Base-by-base conservation (phyloP, 2,329 filamentous ascomycete species). In the Paecilomyces fulvus region DNA sequence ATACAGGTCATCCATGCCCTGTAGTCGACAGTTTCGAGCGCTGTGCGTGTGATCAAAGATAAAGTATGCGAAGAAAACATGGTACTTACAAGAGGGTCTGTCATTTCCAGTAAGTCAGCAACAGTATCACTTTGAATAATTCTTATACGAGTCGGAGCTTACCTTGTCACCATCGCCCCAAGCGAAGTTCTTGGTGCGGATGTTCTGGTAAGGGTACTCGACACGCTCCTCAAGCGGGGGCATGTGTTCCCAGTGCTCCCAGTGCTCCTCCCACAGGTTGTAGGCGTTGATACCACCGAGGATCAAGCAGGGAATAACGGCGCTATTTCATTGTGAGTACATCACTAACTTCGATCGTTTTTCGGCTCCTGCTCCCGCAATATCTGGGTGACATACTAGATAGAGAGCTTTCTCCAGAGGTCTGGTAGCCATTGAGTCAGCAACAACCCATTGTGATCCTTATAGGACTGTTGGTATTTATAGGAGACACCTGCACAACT, bases 111-210 rank as follows among this genome's bases (percentile, higher is more conserved):
- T 9, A 43, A 54, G 53, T 54, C 46, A 21, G 58, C 51, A 55
- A 49, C 53, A 55, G 30, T 50, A 49, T 56, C 49, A 46, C 17
- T 17, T 46, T 46, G 46, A 48, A 21, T 59, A 56, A 56, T 58
- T 61, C 60, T 43, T 33, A 53, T 51, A 20, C 43, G 48, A 28
- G n/a, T 11, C 30, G 37, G 56, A 56, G 70, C 80, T 69, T 64
- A 90, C 89, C 89, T 97, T 94, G 80, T 99, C 94, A 72, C 94
- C 94, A 72, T 97, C 82, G 64, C 92, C 92, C 89, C 89, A 99
- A 70, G 84, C 86, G 82, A 78, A 99, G 84, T 96, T 96, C 87
- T 94, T 96, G 75, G 84, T 83, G 74, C 94, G 89, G 76, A 99
- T 89, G 83, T 99, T 99, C 84, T 95, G 90, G 85, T 95, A 99